Percentiles rank a stretch among this genome's conserved stretches.
Evolutionary conservation across 495 filamentous ascomycete species (phyloP).

Genomic region (Talaromyces liani): DNA sequence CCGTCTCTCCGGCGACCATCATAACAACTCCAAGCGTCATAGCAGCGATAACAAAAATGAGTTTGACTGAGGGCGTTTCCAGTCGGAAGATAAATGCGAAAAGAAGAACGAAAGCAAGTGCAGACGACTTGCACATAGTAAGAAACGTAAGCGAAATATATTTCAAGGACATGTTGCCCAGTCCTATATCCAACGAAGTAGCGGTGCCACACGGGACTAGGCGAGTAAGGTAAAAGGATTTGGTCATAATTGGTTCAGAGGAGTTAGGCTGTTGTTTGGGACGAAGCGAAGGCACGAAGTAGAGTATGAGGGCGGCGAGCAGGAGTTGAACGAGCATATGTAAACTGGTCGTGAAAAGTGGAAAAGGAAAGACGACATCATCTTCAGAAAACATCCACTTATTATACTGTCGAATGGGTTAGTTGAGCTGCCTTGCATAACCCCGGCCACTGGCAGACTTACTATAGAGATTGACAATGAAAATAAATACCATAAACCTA

Average conservation of each 20-base stretch:
- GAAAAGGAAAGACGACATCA: slow-evolving; percentile 84
- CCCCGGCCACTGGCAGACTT: slow-evolving; percentile 27
- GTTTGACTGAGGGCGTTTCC: slow-evolving; percentile 75
- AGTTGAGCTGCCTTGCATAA: not conserved
- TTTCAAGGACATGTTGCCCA: slow-evolving; percentile 91
- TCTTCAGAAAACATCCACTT: slow-evolving; percentile 98
- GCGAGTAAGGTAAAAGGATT: slow-evolving; percentile 83
- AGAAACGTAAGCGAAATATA: slow-evolving; percentile 97
- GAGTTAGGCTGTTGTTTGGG: slow-evolving; percentile 50
- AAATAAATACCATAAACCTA: slow-evolving; percentile 89
- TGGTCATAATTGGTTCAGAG: slow-evolving; percentile 69
- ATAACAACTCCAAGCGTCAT: slow-evolving; percentile 96
- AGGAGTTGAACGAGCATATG: slow-evolving; percentile 97
- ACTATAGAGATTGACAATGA: slow-evolving; percentile 92
- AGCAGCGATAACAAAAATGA: slow-evolving; percentile 78
- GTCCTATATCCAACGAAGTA: slow-evolving; percentile 91
- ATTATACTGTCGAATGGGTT: slow-evolving; percentile 64
- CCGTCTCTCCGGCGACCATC: slow-evolving; percentile 98
- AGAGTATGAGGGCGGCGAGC: slow-evolving; percentile 72
- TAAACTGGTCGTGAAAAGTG: slow-evolving; percentile 88
- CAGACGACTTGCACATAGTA: slow-evolving; percentile 99
- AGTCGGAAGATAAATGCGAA: slow-evolving; percentile 95
- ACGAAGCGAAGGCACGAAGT: slow-evolving; percentile 74
- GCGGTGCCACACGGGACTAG: slow-evolving; percentile 90
- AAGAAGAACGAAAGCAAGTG: slow-evolving; percentile 86